Evolutionary conservation across 352 stramenopile species (phyloP).

Genomic region (Phytophthora boehmeriae): DNA sequence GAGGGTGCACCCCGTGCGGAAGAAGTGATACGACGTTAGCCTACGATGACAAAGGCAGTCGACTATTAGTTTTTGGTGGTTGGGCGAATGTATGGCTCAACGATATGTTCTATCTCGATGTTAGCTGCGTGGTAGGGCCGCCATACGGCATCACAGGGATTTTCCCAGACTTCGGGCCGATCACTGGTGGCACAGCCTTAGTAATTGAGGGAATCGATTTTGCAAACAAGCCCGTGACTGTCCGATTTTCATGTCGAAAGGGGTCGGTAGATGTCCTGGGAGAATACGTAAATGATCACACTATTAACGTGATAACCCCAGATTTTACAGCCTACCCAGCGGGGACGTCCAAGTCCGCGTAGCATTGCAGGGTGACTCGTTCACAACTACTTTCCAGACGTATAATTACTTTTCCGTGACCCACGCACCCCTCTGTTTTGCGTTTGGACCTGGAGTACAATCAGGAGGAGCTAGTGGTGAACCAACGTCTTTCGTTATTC

Average conservation of each 20-base stretch:
- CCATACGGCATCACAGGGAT: conserved; percentile 95
- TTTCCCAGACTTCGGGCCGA: conserved; percentile 88
- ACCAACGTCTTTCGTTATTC: conserved; percentile 83
- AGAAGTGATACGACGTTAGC: conserved; percentile 93
- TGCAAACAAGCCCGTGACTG: conserved; percentile 64
- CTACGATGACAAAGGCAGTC: conserved; percentile 93
- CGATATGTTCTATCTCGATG: conserved; percentile 92
- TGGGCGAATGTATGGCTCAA: conserved; percentile 96
- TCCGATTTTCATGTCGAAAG: conserved; percentile 93
- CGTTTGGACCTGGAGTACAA: conserved; percentile 93
- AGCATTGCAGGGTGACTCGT: conserved; percentile 91
- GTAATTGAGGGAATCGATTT: conserved; percentile 95
- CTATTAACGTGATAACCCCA: conserved; percentile 87
- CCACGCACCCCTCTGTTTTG: conserved; percentile 85
- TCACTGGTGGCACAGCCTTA: conserved; percentile 91
- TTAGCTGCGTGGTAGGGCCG: conserved; percentile 94
- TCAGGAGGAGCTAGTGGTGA: conserved; percentile 78
- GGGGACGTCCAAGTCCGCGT: conserved; percentile 91
- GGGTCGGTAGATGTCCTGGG: conserved; percentile 91
- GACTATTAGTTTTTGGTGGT: conserved; percentile 94
- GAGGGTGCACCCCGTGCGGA: conserved; percentile 83
- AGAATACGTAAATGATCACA: conserved; percentile 90
- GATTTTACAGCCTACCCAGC: conserved; percentile 91
- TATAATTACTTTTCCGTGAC: conserved; percentile 96
- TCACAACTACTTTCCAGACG: conserved; percentile 93